These are phyloP conservation scores for Tricholoma terreum DNA, from an alignment of 768 basidiomycete genomes.

Conservation along the genomic window DNA sequence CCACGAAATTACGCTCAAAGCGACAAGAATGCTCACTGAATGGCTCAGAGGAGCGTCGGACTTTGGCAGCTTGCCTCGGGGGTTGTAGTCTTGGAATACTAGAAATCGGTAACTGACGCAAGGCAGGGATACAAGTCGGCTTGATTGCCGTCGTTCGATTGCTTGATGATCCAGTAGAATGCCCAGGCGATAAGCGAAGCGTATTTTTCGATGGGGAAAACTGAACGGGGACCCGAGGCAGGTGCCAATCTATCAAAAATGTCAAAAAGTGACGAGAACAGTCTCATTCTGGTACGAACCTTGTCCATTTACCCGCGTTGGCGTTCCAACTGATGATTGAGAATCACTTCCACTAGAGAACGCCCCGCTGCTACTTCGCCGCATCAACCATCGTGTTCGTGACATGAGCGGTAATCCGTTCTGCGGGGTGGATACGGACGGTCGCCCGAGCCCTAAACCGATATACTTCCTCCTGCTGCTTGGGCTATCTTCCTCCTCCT, in stretches of 20 bases:
- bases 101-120: conserved; percentile 20
- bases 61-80: background rate
- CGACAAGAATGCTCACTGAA: conserved; percentile 51
- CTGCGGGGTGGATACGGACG: conserved; percentile 29
- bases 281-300: conserved; percentile 30
- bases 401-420: conserved; percentile 33
- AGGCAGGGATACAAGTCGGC: conserved; percentile 39
- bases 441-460: conserved; percentile 66
- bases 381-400: conserved; percentile 61
- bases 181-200: conserved; percentile 37
- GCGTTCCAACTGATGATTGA: conserved; percentile 54
- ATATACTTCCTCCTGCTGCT: conserved; percentile 55
- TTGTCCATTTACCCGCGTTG: conserved; percentile 54
- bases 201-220: conserved; percentile 46
- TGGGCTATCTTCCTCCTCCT: conserved; percentile 68
- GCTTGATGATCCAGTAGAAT: conserved; percentile 57
- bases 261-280: conserved; percentile 8
- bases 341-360: conserved; percentile 76
- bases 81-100: conserved; percentile 13
- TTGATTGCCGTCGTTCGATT: conserved; percentile 44
- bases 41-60: conserved; percentile 36
- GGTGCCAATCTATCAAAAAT: conserved; percentile 47
- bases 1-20: conserved; percentile 79
- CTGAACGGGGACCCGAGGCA: conserved; percentile 45
- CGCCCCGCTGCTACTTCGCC: conserved; percentile 78